Conservation (phyloP, 2,329 filamentous ascomycete species). For the Fusarium sarcochroum region DNA sequence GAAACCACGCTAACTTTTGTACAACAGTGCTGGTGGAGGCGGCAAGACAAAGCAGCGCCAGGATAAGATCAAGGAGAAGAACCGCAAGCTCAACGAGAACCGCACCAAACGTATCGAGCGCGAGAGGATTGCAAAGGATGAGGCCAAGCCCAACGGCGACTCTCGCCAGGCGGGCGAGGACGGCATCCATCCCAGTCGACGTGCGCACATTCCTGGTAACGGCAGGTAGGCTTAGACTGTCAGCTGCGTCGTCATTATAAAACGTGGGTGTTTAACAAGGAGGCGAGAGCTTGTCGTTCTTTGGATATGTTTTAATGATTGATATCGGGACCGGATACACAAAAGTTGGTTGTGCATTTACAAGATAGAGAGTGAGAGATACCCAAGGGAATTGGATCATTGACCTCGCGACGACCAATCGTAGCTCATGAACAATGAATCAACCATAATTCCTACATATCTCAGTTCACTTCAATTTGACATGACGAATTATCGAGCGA, state of each 20-base stretch:
- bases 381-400: conserved; percentile 49
- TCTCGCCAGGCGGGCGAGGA: conserved; percentile 49
- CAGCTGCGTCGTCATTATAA: conserved; percentile 1
- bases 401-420: conserved; percentile 31
- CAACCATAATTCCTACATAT: conserved; percentile 1
- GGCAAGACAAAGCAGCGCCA: conserved; percentile 80
- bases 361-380: conserved; percentile 47
- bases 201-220: conserved; percentile 52
- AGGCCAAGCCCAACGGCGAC: conserved; percentile 43
- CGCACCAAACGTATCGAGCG: conserved; percentile 63
- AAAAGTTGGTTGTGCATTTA: conserved; percentile 42
- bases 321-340: conserved; percentile 26
- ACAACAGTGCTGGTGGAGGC: conserved; percentile 84
- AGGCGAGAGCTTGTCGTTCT: background rate
- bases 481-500: background rate
- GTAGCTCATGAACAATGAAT: conserved; percentile 7
- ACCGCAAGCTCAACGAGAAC: conserved; percentile 83
- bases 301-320: conserved; percentile 24
- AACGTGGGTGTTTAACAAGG: background rate
- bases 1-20: conserved; percentile 19
- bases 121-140: conserved; percentile 58
- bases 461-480: background rate
- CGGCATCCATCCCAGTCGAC: conserved; percentile 67
- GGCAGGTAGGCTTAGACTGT: conserved; percentile 17
- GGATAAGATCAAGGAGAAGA: conserved; percentile 87